A percentile compares a stretch with the other conserved stretches of the same genome.
phyloP scores from a whole-genome alignment of 805 yeast genomes.

The Clavispora carvajalis region DNA sequence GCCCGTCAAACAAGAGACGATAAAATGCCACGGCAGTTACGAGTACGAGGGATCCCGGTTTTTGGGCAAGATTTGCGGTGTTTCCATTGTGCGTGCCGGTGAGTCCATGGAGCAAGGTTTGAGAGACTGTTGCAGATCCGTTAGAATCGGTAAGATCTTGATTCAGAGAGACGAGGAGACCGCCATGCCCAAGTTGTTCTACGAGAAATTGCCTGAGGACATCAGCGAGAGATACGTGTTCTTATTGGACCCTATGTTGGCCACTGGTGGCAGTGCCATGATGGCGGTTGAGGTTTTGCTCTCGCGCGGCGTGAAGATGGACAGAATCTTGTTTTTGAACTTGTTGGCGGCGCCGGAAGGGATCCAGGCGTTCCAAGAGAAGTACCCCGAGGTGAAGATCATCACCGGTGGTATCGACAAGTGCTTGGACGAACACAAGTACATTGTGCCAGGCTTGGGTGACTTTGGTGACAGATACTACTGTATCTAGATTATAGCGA shows the following conservation, averaged over 20 bases:
- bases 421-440: slow-evolving; percentile 77
- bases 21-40: slow-evolving; percentile 74
- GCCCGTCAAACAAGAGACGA: slow-evolving; percentile 69
- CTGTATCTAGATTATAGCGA: slow-evolving; percentile 69
- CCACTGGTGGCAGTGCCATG: slow-evolving; percentile 97
- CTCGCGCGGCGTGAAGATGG: slow-evolving; percentile 80
- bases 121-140: slow-evolving; percentile 95
- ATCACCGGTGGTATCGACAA: slow-evolving; percentile 93
- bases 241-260: slow-evolving; percentile 93
- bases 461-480: slow-evolving; percentile 98
- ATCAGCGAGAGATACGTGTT: slow-evolving; percentile 85
- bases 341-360: slow-evolving; percentile 96
- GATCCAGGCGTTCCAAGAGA: slow-evolving; percentile 65
- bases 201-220: slow-evolving; percentile 92
- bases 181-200: slow-evolving; percentile 84
- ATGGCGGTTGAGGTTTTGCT: slow-evolving; percentile 93
- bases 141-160: slow-evolving; percentile 91
- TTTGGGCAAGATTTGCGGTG: slow-evolving; percentile 94
- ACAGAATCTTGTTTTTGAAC: slow-evolving; percentile 84
- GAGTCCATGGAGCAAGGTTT: slow-evolving; percentile 99
- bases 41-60: slow-evolving; percentile 73
- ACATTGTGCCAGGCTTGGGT: slow-evolving; percentile 91
- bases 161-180: slow-evolving; percentile 99
- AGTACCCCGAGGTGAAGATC: slow-evolving; percentile 79
- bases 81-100: slow-evolving; percentile 96